Evolutionary conservation across 352 stramenopile species (phyloP).

Genomic region (Elongisporangium undulatum): DNA sequence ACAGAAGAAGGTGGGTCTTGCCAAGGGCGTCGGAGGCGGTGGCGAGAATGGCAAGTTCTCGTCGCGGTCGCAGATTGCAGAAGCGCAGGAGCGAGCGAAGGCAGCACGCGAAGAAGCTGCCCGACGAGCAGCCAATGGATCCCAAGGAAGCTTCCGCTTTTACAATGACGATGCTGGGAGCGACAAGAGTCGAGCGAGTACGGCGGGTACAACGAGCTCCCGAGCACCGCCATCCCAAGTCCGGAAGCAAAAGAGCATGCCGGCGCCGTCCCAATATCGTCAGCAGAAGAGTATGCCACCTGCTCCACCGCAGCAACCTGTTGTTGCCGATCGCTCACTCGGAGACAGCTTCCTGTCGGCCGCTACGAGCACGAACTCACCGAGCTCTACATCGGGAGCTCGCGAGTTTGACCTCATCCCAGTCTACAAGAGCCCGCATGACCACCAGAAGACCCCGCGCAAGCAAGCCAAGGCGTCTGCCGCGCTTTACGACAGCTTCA

Average conservation of each 20-base stretch:
- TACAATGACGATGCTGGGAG: constrained; percentile 13
- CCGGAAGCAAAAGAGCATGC: background rate
- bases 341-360: constrained; percentile 22
- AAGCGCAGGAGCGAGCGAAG: constrained; percentile 11
- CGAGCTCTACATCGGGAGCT: background rate
- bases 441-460: constrained; percentile 11
- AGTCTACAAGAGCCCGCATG: background rate
- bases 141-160: constrained; percentile 14
- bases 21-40: constrained; percentile 25
- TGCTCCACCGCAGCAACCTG: constrained; percentile 12
- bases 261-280: background rate
- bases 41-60: constrained; percentile 36
- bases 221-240: background rate
- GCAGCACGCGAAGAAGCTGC: constrained; percentile 7
- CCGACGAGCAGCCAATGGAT: constrained; percentile 3
- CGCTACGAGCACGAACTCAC: constrained; percentile 5
- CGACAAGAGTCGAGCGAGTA: constrained; percentile 6
- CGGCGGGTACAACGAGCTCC: background rate
- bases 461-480: constrained; percentile 4
- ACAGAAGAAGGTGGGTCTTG: constrained; percentile 29
- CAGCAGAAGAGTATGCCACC: background rate
- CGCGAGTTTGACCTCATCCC: background rate
- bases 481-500: constrained; percentile 33
- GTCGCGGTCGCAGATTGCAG: constrained; percentile 17
- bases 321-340: constrained; percentile 11